Evolutionary conservation across 192 early-diverging fungal genomes (phyloP).

Genomic region (Diversispora epigaea): DNA sequence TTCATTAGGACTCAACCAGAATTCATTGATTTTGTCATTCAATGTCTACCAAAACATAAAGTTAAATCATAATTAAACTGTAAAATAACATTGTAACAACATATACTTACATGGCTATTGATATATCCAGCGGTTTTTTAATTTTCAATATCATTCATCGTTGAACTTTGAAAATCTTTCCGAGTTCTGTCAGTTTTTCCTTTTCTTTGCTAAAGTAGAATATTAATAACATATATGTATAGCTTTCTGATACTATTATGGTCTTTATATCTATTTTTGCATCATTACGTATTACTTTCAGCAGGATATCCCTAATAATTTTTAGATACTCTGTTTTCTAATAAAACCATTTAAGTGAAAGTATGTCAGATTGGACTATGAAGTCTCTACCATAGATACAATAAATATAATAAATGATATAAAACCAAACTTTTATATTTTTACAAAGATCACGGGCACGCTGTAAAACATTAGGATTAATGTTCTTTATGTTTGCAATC

Average conservation of each 20-base stretch:
- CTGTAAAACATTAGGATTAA: conserved; percentile 5
- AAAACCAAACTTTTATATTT: not conserved
- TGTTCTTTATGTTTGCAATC: not conserved
- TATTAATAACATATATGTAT: not conserved
- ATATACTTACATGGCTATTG: not conserved
- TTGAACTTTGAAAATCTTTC: conserved; percentile 8
- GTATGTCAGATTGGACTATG: not conserved
- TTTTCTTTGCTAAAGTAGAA: conserved; percentile 17
- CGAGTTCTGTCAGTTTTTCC: not conserved
- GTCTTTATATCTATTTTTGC: conserved; percentile 12
- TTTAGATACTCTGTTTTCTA: conserved; percentile 17
- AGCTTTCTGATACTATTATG: not conserved
- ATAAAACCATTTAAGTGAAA: not conserved
- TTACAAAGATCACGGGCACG: not conserved
- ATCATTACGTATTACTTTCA: conserved; percentile 14
- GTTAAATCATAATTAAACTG: not conserved
- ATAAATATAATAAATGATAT: not conserved
- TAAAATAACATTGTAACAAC: not conserved
- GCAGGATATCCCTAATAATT: conserved; percentile 5
- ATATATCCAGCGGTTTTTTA: not conserved
- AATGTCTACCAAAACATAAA: not conserved
- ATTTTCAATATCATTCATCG: conserved; percentile 8
- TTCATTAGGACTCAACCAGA: not conserved
- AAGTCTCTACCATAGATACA: conserved; percentile 1
- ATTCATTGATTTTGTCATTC: not conserved